Evolutionary conservation across 2,329 filamentous ascomycete species (phyloP).

Genomic region (Pezicula neosporulosa): DNA sequence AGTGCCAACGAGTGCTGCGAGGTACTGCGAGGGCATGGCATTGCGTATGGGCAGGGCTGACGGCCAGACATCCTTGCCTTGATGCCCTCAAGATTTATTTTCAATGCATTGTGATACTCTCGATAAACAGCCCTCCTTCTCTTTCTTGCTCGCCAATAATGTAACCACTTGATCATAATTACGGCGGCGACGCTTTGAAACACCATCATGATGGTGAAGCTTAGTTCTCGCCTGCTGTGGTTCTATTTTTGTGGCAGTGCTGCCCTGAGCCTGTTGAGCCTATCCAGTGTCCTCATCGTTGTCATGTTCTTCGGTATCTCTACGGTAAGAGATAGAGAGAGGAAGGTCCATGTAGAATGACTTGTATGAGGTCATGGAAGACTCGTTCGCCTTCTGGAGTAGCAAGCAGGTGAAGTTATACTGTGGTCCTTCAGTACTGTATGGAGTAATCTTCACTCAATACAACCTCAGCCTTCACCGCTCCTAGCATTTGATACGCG

Average conservation of each 20-base stretch:
- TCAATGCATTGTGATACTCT: conserved; percentile 13
- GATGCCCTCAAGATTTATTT: conserved; percentile 11
- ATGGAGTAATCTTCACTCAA: no score
- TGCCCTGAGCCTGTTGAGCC: neutral
- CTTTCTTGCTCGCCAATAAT: no score
- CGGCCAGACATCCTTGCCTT: conserved; percentile 12
- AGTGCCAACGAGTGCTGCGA: neutral
- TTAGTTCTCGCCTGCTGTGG: conserved; percentile 5
- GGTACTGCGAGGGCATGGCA: neutral
- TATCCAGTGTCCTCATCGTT: neutral
- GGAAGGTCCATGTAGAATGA: conserved; percentile 3
- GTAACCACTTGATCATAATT: neutral
- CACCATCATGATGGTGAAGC: no score
- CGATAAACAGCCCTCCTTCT: no score
- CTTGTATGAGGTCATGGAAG: no score
- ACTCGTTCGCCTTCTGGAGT: no score
- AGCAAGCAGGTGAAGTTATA: no score
- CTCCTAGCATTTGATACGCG: no score
- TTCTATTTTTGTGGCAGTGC: conserved; percentile 17
- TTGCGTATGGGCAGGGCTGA: conserved; percentile 11
- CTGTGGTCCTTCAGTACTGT: no score
- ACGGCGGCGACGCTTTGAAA: neutral
- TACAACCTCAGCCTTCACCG: no score
- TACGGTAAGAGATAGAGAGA: no score
- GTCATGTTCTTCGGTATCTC: neutral